These are phyloP conservation scores for Rhododendron mucronatum DNA, from an alignment of 148 eudicot species.

Conservation along the genomic window DNA sequence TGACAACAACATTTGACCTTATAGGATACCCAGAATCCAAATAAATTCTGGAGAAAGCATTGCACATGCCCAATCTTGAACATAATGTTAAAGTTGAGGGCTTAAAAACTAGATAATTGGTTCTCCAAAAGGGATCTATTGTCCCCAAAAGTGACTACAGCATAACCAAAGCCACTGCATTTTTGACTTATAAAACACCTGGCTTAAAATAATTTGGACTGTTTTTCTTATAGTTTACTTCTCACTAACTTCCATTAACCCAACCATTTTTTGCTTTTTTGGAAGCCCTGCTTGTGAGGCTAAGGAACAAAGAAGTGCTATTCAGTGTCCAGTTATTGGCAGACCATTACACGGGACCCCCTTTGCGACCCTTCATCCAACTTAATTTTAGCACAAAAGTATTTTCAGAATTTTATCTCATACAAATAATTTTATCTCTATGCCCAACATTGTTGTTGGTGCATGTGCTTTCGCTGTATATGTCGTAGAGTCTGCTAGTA, in stretches of 20 bases:
- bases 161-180: constrained; percentile 38
- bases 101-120: constrained; percentile 7
- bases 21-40: background rate
- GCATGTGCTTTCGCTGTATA: background rate
- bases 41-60: constrained; percentile 5
- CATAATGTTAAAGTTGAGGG: background rate
- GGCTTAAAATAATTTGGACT: background rate
- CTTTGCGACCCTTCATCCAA: constrained; percentile 18
- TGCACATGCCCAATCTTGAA: constrained; percentile 23
- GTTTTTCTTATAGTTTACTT: constrained; percentile 3
- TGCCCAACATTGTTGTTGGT: background rate
- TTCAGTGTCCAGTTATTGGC: constrained; percentile 11
- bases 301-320: background rate
- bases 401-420: background rate
- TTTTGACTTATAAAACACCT: constrained; percentile 20
- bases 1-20: background rate
- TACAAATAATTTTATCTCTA: background rate
- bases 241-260: background rate
- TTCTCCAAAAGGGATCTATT: constrained; percentile 30
- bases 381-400: background rate
- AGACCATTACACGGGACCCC: constrained; percentile 17
- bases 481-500: background rate
- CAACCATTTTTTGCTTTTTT: background rate
- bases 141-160: constrained; percentile 57
- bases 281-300: constrained; percentile 1